These are phyloP conservation scores for Afroboletus lepidellus DNA, from an alignment of 1,284 basidiomycete species.

Conservation along the genomic window DNA sequence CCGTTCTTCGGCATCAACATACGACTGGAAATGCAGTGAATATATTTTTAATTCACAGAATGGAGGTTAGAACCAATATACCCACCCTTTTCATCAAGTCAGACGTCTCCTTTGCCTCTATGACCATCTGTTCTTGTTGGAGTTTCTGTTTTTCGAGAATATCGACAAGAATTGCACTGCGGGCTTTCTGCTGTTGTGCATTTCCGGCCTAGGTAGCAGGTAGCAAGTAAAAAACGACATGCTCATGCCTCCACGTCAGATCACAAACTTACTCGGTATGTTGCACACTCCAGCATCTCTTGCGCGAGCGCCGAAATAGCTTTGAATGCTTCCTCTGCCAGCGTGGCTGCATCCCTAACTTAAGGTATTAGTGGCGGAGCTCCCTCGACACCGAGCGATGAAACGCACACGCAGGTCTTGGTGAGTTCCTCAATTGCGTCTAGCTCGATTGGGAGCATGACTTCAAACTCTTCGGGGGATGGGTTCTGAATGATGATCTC, in stretches of 20 bases:
- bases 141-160: conserved; percentile 11
- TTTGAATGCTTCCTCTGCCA: conserved; percentile 14
- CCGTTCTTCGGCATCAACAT: conserved; percentile 8
- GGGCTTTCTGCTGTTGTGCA: conserved; percentile 9
- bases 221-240: neutral
- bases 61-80: too few relatives aligned
- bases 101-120: conserved; percentile 16
- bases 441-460: conserved; percentile 16
- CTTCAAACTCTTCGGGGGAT: conserved; percentile 3
- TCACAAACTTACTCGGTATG: neutral
- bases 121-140: conserved; percentile 7
- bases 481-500: conserved; percentile 9
- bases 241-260: too few relatives aligned
- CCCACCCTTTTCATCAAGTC: conserved; percentile 19
- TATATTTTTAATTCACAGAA: too few relatives aligned
- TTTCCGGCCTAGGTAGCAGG: neutral
- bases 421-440: conserved; percentile 20
- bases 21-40: conserved; percentile 6
- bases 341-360: conserved; percentile 13
- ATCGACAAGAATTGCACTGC: conserved; percentile 11
- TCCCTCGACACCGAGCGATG: neutral
- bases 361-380: neutral
- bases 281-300: conserved; percentile 20
- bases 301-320: conserved; percentile 12
- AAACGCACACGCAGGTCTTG: conserved; percentile 15